Base-by-base conservation (phyloP, 2,329 filamentous ascomycete species). In the Botrytis pseudocinerea region DNA sequence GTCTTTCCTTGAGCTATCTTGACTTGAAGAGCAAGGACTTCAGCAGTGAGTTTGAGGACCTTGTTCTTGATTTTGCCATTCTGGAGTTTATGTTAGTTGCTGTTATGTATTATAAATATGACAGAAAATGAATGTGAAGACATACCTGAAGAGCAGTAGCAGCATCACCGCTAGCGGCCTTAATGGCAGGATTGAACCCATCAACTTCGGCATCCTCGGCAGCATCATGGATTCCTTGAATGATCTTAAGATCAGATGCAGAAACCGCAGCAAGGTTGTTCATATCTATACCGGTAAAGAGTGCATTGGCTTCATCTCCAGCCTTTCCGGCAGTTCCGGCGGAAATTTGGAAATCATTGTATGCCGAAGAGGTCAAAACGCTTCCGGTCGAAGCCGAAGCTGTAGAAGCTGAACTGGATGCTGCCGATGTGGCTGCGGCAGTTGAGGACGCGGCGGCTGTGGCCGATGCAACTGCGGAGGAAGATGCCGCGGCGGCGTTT, bases 61-160 rank as follows among this genome's bases (percentile, higher is more conserved):
- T 89, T 89, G 84, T 88, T 89, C 85, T 87, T 87, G 74, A 85
- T 88, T 82, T 89, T 88, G 78, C 86, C 86, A 70, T 84, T 82
- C 84, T 85, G 18, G 71, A 54, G 1, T 40, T 28, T n/a, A 14
- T 54, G 38, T 65, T 44, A 57, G 46, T 54, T 40, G 14, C 32
- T 61, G 25, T 48, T 40, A 14, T 42, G 10, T 69, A n/a, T 7
- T n/a, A 9, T 16, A 7, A 14, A 20, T 12, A 14, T 5, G 7
- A 57, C 7, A 22, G 35, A 10, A 38, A 22, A 35, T 12, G 14
- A 1, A 22, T 10, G 16, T 0, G 4, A 40, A n/a, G 4, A 32
- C 57, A 57, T 78, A 83, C 84, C 81, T 86, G 81, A 20, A 89
- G 83, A 68, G 87, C 86, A 35, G 83, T 83, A 4, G 84, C 85